Evolutionary conservation across 129 eudicot species (phyloP).

Genomic region (Cynara cardunculus): DNA sequence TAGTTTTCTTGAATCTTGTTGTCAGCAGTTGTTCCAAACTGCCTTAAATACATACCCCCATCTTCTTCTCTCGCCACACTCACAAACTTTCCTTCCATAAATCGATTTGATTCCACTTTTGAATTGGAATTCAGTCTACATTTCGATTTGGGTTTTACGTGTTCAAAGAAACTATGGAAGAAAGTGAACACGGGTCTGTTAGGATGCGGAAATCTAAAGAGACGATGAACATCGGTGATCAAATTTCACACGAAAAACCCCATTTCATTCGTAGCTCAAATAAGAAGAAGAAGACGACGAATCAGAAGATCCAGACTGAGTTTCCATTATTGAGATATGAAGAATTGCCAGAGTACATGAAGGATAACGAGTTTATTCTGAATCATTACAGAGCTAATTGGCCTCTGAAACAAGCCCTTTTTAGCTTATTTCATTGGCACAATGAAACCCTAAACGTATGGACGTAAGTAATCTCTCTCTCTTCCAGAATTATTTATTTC

Average conservation of each 20-base stretch:
- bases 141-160: not conserved
- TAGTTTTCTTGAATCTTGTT: conserved; percentile 27
- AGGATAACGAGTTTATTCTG: conserved; percentile 88
- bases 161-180: conserved; percentile 21
- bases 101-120: not conserved
- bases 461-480: conserved; percentile 64
- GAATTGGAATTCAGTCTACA: not conserved
- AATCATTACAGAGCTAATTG: conserved; percentile 78
- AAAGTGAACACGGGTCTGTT: conserved; percentile 13
- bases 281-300: conserved; percentile 12
- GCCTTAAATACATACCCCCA: conserved; percentile 30
- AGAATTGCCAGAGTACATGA: conserved; percentile 88
- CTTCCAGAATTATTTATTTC: not conserved
- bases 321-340: conserved; percentile 35
- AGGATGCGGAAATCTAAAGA: conserved; percentile 27
- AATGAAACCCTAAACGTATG: conserved; percentile 95
- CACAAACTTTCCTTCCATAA: not conserved
- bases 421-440: conserved; percentile 86
- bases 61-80: not conserved
- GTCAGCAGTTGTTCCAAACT: conserved; percentile 32
- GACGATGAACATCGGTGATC: not conserved
- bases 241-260: conserved; percentile 2
- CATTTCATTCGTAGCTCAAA: not conserved
- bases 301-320: not conserved
- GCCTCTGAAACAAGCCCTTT: conserved; percentile 77